Evolutionary conservation across 2,329 filamentous ascomycete species (phyloP).

Genomic region (Rutstroemia sp.): DNA sequence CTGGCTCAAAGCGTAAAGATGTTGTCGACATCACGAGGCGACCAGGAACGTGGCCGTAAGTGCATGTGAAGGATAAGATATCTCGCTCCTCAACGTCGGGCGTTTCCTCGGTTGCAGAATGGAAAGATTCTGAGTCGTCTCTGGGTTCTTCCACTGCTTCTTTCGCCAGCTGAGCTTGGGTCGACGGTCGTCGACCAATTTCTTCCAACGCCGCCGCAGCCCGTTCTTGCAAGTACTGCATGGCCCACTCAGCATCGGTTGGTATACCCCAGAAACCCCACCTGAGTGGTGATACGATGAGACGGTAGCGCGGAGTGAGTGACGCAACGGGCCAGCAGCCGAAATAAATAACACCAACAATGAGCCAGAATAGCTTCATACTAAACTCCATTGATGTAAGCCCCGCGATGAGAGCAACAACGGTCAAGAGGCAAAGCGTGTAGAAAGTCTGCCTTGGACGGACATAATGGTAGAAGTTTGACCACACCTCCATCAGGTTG

Average conservation of each 20-base stretch:
- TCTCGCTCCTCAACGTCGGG: not conserved
- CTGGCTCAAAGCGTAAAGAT: conserved; percentile 11
- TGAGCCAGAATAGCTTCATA: conserved; percentile 27
- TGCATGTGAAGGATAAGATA: conserved; percentile 16
- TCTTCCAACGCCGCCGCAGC: conserved; percentile 7
- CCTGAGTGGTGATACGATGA: conserved; percentile 31
- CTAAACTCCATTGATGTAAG: conserved; percentile 26
- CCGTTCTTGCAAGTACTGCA: conserved; percentile 22
- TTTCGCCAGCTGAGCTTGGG: not conserved
- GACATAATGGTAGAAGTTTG: conserved; percentile 34
- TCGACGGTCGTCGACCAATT: not conserved
- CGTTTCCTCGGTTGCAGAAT: not conserved
- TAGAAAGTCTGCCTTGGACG: conserved; percentile 25
- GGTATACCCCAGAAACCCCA: conserved; percentile 32
- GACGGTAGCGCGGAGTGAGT: conserved; percentile 30
- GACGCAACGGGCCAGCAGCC: conserved; percentile 30
- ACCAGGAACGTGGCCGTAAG: conserved; percentile 10
- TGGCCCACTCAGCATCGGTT: conserved; percentile 32
- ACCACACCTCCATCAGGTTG: conserved; percentile 29
- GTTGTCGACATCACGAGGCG: conserved; percentile 14
- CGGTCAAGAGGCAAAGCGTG: conserved; percentile 19
- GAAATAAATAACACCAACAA: conserved; percentile 29
- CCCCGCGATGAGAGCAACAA: conserved; percentile 20
- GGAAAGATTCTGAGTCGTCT: not conserved
- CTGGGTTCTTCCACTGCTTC: too few species aligned